A percentile compares a stretch with the other conserved stretches of the same genome.
These are phyloP conservation scores for Aspergillus fijiensis DNA, from an alignment of 2,329 filamentous ascomycete genomes.

Conservation along the genomic window DNA sequence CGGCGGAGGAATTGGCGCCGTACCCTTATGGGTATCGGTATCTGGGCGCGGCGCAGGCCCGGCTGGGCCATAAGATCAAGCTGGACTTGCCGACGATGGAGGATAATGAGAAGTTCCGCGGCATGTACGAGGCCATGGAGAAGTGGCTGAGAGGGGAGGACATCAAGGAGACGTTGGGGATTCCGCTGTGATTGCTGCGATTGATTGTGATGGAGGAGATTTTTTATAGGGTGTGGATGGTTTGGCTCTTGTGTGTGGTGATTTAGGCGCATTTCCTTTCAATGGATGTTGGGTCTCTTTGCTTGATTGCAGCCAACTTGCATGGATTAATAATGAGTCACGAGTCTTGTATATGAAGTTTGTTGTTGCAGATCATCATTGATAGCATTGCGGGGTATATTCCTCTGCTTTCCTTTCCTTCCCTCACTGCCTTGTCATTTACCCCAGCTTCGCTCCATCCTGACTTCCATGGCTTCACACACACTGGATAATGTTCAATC, in stretches of 20 bases:
- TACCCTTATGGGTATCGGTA: slow-evolving; percentile 7
- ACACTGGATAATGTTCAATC: slow-evolving; percentile 1
- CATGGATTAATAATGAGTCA: too few relatives aligned
- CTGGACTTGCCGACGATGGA: slow-evolving; percentile 6
- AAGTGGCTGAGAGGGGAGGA: slow-evolving; percentile 3
- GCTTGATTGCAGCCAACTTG: too few relatives aligned
- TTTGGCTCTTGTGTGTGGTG: too few relatives aligned
- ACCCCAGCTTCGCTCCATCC: neutral
- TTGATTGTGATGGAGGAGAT: neutral
- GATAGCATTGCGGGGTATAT: slow-evolving; percentile 2
- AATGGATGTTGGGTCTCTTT: too few relatives aligned
- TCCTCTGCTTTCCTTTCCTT: neutral
- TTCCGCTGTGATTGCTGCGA: neutral
- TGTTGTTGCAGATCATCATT: too few relatives aligned
- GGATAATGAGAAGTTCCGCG: slow-evolving; percentile 6
- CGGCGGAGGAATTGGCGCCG: slow-evolving; percentile 2
- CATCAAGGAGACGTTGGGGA: slow-evolving; percentile 3
- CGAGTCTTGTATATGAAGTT: too few relatives aligned
- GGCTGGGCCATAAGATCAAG: slow-evolving; percentile 4
- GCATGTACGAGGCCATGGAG: slow-evolving; percentile 7
- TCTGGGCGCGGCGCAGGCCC: slow-evolving; percentile 2
- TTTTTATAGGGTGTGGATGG: too few relatives aligned
- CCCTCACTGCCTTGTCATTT: too few relatives aligned
- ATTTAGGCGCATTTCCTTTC: too few relatives aligned
- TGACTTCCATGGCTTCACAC: slow-evolving; percentile 7